Conservation (phyloP, 2,329 filamentous ascomycete genomes). For the Calonectria multiphialidica region DNA sequence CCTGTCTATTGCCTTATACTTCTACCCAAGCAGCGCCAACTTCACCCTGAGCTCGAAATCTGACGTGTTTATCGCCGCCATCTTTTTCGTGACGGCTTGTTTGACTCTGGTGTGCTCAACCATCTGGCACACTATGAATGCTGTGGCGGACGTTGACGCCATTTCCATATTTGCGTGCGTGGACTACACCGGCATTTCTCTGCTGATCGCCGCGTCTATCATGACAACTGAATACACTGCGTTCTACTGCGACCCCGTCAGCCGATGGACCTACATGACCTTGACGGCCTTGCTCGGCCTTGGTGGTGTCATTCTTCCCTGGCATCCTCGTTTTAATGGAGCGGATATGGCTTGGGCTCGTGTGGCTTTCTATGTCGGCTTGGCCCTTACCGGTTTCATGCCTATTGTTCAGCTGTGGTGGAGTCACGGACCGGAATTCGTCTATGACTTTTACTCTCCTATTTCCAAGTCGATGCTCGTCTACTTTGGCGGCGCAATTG, state of each 20-base stretch:
- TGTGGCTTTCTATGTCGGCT: constrained; percentile 90
- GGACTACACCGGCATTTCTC: constrained; percentile 96
- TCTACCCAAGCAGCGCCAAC: constrained; percentile 89
- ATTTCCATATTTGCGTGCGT: constrained; percentile 98
- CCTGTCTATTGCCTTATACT: constrained; percentile 91
- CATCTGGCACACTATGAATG: constrained; percentile 99
- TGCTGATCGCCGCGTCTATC: constrained; percentile 95
- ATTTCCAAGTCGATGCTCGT: constrained; percentile 88
- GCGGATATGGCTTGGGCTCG: constrained; percentile 93
- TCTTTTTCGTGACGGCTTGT: constrained; percentile 96
- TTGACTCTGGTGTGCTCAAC: constrained; percentile 96
- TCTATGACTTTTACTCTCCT: constrained; percentile 89
- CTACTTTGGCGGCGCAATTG: constrained; percentile 84
- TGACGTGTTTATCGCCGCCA: constrained; percentile 89
- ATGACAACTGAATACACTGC: constrained; percentile 99
- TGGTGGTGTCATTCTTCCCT: constrained; percentile 90
- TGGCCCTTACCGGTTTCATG: constrained; percentile 89
- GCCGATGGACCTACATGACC: constrained; percentile 87
- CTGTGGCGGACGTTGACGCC: constrained; percentile 88
- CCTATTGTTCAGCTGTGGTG: constrained; percentile 87
- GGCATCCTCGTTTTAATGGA: constrained; percentile 96
- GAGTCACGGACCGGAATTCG: constrained; percentile 83
- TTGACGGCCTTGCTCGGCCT: constrained; percentile 85
- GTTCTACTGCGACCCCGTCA: constrained; percentile 95
- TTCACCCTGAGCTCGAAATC: constrained; percentile 89